These are phyloP conservation scores for Gamsiella multidivaricata DNA, from an alignment of 192 early-diverging fungal species.

Conservation along the genomic window DNA sequence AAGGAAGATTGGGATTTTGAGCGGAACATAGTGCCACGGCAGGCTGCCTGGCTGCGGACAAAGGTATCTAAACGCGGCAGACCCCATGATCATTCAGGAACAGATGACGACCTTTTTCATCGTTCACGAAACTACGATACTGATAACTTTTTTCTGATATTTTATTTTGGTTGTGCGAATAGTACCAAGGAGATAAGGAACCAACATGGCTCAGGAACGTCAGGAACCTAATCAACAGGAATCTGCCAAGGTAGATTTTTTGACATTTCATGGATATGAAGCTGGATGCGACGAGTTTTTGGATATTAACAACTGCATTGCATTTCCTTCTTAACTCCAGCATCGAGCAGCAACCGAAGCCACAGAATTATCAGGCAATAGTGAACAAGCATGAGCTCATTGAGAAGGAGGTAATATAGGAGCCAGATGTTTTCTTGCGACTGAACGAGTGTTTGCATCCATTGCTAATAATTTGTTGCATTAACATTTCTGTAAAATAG, in stretches of 20 bases:
- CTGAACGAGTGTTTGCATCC: too few species aligned
- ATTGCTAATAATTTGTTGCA: not conserved
- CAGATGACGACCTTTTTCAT: not conserved
- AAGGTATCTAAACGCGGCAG: conserved; percentile 3
- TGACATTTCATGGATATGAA: too few species aligned
- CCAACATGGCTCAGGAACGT: conserved; percentile 45
- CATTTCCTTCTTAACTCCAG: too few species aligned
- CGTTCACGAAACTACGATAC: too few species aligned
- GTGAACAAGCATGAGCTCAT: conserved; percentile 33
- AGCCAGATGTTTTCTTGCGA: too few species aligned
- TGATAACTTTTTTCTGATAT: not conserved
- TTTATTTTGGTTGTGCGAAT: not conserved
- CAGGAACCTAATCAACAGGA: conserved; percentile 34
- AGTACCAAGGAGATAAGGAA: conserved; percentile 36
- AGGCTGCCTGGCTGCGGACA: conserved; percentile 39
- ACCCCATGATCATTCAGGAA: not conserved
- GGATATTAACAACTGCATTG: too few species aligned
- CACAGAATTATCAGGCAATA: conserved; percentile 18
- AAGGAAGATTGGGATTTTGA: conserved; percentile 15
- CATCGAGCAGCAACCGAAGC: conserved; percentile 16
- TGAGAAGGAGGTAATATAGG: conserved; percentile 34
- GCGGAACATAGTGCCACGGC: not conserved
- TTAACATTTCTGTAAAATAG: conserved; percentile 2
- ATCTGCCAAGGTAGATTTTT: conserved; percentile 36
- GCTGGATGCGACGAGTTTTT: too few species aligned